phyloP scores from a whole-genome alignment of 306 rosid genomes.

The Arachis hypogaea region DNA sequence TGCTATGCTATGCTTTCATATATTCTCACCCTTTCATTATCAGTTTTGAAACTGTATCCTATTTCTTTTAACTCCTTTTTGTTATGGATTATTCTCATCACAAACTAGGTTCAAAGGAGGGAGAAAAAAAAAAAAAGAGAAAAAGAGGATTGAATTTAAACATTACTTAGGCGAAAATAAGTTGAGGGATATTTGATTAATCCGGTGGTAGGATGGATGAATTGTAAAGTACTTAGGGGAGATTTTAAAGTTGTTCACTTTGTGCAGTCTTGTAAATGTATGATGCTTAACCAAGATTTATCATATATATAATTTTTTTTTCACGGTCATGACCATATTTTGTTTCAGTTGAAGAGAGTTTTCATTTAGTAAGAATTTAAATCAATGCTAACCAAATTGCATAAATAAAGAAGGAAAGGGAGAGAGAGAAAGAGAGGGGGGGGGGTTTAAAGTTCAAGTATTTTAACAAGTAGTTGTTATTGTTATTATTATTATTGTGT shows the following conservation, averaged over 20 bases:
- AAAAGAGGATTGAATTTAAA: constrained; percentile 18
- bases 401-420: too few species aligned
- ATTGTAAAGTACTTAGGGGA: constrained; percentile 33
- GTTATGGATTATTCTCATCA: constrained; percentile 18
- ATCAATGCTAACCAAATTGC: too few species aligned
- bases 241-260: constrained; percentile 32
- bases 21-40: background rate
- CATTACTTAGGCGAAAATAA: constrained; percentile 26
- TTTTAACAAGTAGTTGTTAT: too few species aligned
- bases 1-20: constrained; percentile 16
- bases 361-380: background rate
- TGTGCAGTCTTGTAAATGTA: constrained; percentile 56
- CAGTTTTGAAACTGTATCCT: constrained; percentile 32
- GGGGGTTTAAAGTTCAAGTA: too few species aligned
- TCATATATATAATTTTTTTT: background rate
- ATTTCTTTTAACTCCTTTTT: background rate
- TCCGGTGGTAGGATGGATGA: constrained; percentile 33
- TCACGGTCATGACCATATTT: too few species aligned
- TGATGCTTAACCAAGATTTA: constrained; percentile 38
- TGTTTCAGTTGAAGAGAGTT: too few species aligned
- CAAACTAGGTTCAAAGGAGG: constrained; percentile 21
- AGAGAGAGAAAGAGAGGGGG: too few species aligned
- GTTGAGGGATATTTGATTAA: constrained; percentile 1
- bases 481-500: too few species aligned
- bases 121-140: too few species aligned